These are phyloP conservation scores for Ramaria sp. DNA, from an alignment of 768 basidiomycete genomes.

Conservation along the genomic window DNA sequence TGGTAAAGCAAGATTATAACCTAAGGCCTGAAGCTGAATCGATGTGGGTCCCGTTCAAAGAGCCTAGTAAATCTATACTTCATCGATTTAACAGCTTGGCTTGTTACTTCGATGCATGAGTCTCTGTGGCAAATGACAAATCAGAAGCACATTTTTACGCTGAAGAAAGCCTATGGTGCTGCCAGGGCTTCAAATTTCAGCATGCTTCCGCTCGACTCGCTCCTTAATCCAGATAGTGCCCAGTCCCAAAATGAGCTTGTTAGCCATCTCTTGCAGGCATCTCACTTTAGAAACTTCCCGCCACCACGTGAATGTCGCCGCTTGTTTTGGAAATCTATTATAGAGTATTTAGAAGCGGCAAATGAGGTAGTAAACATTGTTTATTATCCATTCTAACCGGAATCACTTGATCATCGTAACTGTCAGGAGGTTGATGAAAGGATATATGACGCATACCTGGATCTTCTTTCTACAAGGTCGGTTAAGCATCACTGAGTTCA, in stretches of 20 bases:
- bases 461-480: constrained; percentile 24
- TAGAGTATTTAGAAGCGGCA: constrained; percentile 38
- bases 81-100: too few relatives aligned
- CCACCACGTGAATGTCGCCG: constrained; percentile 54
- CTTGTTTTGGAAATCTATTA: constrained; percentile 65
- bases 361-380: constrained; percentile 35
- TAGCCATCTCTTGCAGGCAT: constrained; percentile 35
- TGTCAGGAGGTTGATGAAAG: constrained; percentile 48
- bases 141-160: not conserved
- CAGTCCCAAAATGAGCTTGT: constrained; percentile 45
- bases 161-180: not conserved
- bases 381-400: not conserved
- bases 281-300: constrained; percentile 46
- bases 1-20: too few relatives aligned
- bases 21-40: too few relatives aligned
- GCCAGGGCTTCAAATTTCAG: not conserved
- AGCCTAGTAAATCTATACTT: too few relatives aligned
- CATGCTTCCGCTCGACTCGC: not conserved
- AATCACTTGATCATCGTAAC: constrained; percentile 26
- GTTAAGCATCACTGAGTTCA: not conserved
- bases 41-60: too few relatives aligned
- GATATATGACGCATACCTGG: constrained; percentile 53
- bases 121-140: not conserved
- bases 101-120: not conserved
- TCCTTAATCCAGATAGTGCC: not conserved